These are phyloP conservation scores for Phyllosticta ampelicida DNA, from an alignment of 2,329 filamentous ascomycete species.

Conservation along the genomic window DNA sequence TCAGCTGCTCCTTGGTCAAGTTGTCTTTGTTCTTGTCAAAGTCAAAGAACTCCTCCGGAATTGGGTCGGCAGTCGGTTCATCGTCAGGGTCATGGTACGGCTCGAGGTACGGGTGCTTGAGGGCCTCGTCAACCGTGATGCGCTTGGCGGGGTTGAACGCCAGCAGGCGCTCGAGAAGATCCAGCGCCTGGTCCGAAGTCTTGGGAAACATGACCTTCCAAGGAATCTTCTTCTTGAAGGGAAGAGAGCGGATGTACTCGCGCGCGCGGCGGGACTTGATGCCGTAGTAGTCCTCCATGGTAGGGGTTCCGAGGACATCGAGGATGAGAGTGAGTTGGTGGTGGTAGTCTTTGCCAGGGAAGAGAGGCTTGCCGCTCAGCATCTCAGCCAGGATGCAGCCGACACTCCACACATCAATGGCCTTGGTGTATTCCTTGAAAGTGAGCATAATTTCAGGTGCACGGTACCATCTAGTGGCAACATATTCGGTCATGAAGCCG, in stretches of 20 bases:
- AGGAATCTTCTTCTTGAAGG: slow-evolving; percentile 99
- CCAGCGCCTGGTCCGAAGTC: slow-evolving; percentile 92
- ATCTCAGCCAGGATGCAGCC: slow-evolving; percentile 98
- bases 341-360: slow-evolving; percentile 98
- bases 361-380: slow-evolving; percentile 95
- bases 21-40: slow-evolving; percentile 99
- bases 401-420: slow-evolving; percentile 98
- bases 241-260: slow-evolving; percentile 95
- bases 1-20: slow-evolving; percentile 94
- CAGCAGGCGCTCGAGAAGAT: slow-evolving; percentile 87
- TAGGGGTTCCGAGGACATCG: slow-evolving; percentile 93
- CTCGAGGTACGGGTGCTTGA: slow-evolving; percentile 96
- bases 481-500: slow-evolving; percentile 99
- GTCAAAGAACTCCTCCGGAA: slow-evolving; percentile 98
- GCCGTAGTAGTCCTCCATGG: slow-evolving; percentile 99
- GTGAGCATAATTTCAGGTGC: slow-evolving; percentile 99
- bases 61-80: slow-evolving; percentile 90
- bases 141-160: slow-evolving; percentile 98
- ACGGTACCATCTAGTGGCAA: slow-evolving; percentile 97
- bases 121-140: slow-evolving; percentile 92
- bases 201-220: slow-evolving; percentile 97
- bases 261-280: slow-evolving; percentile 97
- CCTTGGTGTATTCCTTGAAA: slow-evolving; percentile 99
- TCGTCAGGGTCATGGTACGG: slow-evolving; percentile 98
- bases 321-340: slow-evolving; percentile 96